Conservation (phyloP, 2,329 filamentous ascomycete genomes). For the Cytospora piceae region DNA sequence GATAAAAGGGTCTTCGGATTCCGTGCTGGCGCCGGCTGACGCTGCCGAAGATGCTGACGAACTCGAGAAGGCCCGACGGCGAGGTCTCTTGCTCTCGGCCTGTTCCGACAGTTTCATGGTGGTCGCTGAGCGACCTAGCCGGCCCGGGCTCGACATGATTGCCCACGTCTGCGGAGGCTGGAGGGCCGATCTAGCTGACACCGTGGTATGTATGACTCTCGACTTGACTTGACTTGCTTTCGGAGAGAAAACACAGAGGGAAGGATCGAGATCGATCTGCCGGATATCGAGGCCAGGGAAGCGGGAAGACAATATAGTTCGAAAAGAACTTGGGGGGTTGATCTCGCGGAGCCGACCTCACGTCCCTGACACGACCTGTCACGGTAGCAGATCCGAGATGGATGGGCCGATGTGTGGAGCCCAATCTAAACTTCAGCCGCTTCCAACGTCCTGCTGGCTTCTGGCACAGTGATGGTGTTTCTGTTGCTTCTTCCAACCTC, state of each 20-base stretch:
- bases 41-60: conserved; percentile 48
- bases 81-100: conserved; percentile 14
- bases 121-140: conserved; percentile 16
- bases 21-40: conserved; percentile 32
- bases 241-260: not conserved
- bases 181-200: not conserved
- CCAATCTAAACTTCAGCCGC: conserved; percentile 23
- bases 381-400: conserved; percentile 19
- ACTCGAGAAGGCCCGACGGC: conserved; percentile 43
- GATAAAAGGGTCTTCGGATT: conserved; percentile 41
- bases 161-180: not conserved
- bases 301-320: conserved; percentile 15
- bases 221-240: not conserved
- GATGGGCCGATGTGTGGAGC: conserved; percentile 16
- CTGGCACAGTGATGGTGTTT: conserved; percentile 1
- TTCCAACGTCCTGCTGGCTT: conserved; percentile 13
- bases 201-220: not conserved
- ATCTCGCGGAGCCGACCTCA: conserved; percentile 16
- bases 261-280: conserved; percentile 10
- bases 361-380: conserved; percentile 14
- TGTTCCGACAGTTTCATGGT: conserved; percentile 46
- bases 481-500: conserved; percentile 2
- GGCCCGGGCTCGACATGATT: conserved; percentile 17
- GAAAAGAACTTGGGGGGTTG: conserved; percentile 19
- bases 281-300: conserved; percentile 5